phyloP scores from a whole-genome alignment of 1,284 basidiomycete genomes.

The Chalciporus sp. region DNA sequence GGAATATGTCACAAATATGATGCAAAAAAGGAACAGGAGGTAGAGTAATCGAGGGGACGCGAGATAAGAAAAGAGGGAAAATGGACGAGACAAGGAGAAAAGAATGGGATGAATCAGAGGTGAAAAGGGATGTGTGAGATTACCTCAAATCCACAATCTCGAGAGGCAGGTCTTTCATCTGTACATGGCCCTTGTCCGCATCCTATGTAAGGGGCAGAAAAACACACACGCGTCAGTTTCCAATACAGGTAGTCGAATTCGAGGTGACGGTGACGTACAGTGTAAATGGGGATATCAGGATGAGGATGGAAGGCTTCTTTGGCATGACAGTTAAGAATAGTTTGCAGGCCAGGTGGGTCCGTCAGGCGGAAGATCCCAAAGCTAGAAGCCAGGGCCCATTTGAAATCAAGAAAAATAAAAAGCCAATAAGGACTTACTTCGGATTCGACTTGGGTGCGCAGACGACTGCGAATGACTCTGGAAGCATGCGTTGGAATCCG shows the following conservation, averaged over 20 bases:
- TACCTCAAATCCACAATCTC: conserved; percentile 75
- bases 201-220: conserved; percentile 46
- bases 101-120: not conserved
- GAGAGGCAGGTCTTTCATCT: conserved; percentile 66
- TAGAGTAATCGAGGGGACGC: not conserved
- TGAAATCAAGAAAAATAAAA: conserved; percentile 1
- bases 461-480: conserved; percentile 90
- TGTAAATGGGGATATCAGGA: conserved; percentile 78
- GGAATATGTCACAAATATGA: conserved; percentile 4
- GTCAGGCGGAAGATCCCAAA: conserved; percentile 88
- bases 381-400: conserved; percentile 38
- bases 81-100: not conserved
- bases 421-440: conserved; percentile 49
- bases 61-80: not conserved
- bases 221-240: conserved; percentile 6
- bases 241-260: not conserved
- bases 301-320: conserved; percentile 86
- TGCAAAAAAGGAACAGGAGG: not conserved
- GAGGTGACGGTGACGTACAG: conserved; percentile 46
- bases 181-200: conserved; percentile 80
- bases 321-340: conserved; percentile 65
- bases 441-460: conserved; percentile 82
- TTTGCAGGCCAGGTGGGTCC: conserved; percentile 78
- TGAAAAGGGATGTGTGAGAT: conserved; percentile 1
- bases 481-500: conserved; percentile 83